Percentiles rank a stretch among this genome's conserved stretches.
Evolutionary conservation across 352 stramenopile species (phyloP).

Genomic region (Globisporangium cystogenes): DNA sequence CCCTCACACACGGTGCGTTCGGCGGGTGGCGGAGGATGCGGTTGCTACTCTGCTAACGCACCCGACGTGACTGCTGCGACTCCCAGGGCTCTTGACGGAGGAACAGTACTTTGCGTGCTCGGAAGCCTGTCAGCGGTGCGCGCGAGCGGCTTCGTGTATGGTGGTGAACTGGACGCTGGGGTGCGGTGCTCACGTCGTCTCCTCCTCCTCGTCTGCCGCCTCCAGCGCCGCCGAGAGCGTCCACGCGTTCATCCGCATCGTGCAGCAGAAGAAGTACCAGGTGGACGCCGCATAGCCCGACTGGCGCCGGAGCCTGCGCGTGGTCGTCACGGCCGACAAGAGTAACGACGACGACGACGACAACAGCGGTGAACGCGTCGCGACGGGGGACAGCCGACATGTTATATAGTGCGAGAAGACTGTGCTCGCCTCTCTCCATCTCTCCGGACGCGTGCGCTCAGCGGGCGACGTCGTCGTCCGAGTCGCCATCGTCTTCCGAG

Average conservation of each 20-base stretch:
- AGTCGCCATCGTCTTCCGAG: slow-evolving; percentile 4
- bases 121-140: slow-evolving; percentile 68
- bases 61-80: not conserved
- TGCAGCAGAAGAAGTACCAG: slow-evolving; percentile 72
- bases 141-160: too few species aligned
- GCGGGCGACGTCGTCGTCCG: not conserved
- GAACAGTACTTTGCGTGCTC: slow-evolving; percentile 82
- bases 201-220: slow-evolving; percentile 1
- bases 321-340: not conserved
- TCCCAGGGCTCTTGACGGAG: slow-evolving; percentile 55
- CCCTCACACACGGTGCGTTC: slow-evolving; percentile 52
- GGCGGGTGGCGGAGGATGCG: too few species aligned
- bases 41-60: too few species aligned
- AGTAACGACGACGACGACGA: too few species aligned
- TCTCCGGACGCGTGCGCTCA: not conserved
- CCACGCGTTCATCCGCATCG: slow-evolving; percentile 66
- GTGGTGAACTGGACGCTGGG: too few species aligned
- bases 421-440: not conserved
- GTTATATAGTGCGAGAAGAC: not conserved
- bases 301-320: not conserved
- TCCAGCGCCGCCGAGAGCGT: slow-evolving; percentile 67
- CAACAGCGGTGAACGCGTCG: too few species aligned
- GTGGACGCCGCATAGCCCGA: slow-evolving; percentile 6
- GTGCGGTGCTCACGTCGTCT: too few species aligned
- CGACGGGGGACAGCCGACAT: too few species aligned